These are phyloP conservation scores for Ascosphaera aggregata DNA, from an alignment of 2,329 filamentous ascomycete genomes.

Conservation along the genomic window DNA sequence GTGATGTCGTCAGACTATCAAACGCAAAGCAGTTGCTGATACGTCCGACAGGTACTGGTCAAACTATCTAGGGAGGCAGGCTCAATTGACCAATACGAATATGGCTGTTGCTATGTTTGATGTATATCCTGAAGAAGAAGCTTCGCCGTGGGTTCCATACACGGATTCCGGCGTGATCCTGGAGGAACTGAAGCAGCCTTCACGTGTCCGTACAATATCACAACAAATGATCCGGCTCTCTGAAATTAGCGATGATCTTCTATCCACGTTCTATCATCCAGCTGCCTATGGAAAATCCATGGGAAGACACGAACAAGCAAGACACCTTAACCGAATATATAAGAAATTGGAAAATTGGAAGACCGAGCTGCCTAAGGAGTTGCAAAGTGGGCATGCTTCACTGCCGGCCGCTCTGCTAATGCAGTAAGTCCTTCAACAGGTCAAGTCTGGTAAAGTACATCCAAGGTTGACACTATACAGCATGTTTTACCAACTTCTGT, in stretches of 20 bases:
- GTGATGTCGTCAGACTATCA: no score
- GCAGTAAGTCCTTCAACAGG: constrained; percentile 44
- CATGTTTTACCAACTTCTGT: constrained; percentile 94
- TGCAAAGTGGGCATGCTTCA: constrained; percentile 75
- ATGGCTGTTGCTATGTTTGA: constrained; percentile 76
- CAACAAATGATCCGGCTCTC: constrained; percentile 64
- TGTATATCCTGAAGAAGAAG: constrained; percentile 73
- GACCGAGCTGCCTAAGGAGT: constrained; percentile 56
- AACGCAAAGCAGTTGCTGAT: no score
- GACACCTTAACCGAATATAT: constrained; percentile 80
- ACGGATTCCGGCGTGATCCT: constrained; percentile 60
- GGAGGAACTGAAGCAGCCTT: constrained; percentile 45
- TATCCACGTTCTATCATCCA: constrained; percentile 81
- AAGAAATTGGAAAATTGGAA: constrained; percentile 79
- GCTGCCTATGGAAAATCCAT: constrained; percentile 33
- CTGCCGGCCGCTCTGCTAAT: constrained; percentile 59
- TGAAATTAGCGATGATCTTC: constrained; percentile 80
- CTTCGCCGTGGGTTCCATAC: constrained; percentile 67
- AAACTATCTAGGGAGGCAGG: constrained; percentile 80
- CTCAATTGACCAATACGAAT: constrained; percentile 57
- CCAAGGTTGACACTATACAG: constrained; percentile 23
- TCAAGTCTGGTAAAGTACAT: background rate
- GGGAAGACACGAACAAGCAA: constrained; percentile 64
- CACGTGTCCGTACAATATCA: constrained; percentile 58
- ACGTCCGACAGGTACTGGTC: constrained; percentile 77